Evolutionary conservation across 2,329 filamentous ascomycete genomes (phyloP), one percentile per base, ranked within the genome.

Genomic region (Tolypocladium sp.): DNA sequence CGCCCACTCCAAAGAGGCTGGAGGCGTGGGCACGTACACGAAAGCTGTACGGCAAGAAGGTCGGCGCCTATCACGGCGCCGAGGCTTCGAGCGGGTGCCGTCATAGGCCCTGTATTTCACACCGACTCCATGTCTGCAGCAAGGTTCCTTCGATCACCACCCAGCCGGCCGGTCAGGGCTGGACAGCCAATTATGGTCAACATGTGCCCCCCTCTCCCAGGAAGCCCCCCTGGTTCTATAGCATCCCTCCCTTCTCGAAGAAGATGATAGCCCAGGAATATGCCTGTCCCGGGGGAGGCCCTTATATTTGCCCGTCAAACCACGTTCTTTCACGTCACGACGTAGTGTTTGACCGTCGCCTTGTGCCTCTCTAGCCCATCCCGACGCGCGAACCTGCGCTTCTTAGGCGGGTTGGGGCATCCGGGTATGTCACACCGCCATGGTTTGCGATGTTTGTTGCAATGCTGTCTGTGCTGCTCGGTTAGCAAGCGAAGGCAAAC

Each of bases 291-390:
- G 12, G 15, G 46, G 15, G 27, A n/a, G 2, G n/a, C 30, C 10
- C 9, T 35, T 8, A 22, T 12, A 22, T 22, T 20, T 53, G 49
- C 49, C 30, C 20, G 38, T 40, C n/a, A 10, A 30, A 40, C 13
- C n/a, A 30, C 40, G 6, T 41, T 49, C 3, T 22, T 46, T 70
- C 65, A 72, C 56, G 66, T 65, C 58, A 66, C 63, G 54, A 67
- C 60, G 58, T 67, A 70, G 64, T 76, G 74, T 64, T 74, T 76
- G 57, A 76, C 74, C 20, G 73, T 75, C 40, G 69, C 63, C 59
- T 73, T 74, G 62, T 77, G 74, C 56, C 74, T 71, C 57, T 76
- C 71, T n/a, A 77, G 63, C 22, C 75, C 74, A 60, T 77, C 74
- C 59, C 73, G 70, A 56, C 74, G 73, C 13, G 74, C 74, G 59